Evolutionary conservation across 805 yeast genomes (phyloP).

Genomic region (Barnettozyma populi): DNA sequence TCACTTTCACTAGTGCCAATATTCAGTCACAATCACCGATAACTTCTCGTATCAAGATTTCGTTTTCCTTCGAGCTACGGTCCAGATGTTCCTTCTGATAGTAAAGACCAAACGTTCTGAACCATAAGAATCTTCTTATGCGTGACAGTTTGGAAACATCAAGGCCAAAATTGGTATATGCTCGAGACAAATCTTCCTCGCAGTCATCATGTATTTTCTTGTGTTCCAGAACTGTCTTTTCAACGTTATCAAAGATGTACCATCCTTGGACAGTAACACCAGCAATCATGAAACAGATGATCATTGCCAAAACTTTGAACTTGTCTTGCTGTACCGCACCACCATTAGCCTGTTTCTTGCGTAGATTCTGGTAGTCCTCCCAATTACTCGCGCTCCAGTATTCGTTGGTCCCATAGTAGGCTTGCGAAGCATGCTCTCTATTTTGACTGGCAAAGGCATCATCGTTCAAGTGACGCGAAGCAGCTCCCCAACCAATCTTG

Average conservation of each 20-base stretch:
- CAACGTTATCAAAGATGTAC: constrained; percentile 33
- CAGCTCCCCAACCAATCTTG: constrained; percentile 40
- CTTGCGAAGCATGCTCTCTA: not conserved
- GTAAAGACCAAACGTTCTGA: constrained; percentile 35
- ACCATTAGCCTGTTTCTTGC: constrained; percentile 22
- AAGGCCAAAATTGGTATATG: constrained; percentile 46
- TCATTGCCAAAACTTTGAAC: constrained; percentile 36
- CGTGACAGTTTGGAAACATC: constrained; percentile 46
- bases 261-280: constrained; percentile 37
- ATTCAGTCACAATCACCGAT: constrained; percentile 35
- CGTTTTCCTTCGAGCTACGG: constrained; percentile 54
- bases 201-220: constrained; percentile 35
- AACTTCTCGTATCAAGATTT: constrained; percentile 68
- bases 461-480: constrained; percentile 1
- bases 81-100: constrained; percentile 28
- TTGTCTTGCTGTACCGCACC: constrained; percentile 31
- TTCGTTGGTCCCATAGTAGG: constrained; percentile 26
- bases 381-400: constrained; percentile 62
- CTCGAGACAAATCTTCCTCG: constrained; percentile 35
- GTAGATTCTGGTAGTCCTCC: constrained; percentile 50
- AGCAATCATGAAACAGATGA: constrained; percentile 34
- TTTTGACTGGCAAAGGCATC: constrained; percentile 9
- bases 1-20: too few relatives aligned
- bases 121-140: constrained; percentile 53
- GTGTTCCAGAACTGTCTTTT: constrained; percentile 29